Conservation (phyloP, 2,329 filamentous ascomycete genomes). For the Exophiala oligosperma region DNA sequence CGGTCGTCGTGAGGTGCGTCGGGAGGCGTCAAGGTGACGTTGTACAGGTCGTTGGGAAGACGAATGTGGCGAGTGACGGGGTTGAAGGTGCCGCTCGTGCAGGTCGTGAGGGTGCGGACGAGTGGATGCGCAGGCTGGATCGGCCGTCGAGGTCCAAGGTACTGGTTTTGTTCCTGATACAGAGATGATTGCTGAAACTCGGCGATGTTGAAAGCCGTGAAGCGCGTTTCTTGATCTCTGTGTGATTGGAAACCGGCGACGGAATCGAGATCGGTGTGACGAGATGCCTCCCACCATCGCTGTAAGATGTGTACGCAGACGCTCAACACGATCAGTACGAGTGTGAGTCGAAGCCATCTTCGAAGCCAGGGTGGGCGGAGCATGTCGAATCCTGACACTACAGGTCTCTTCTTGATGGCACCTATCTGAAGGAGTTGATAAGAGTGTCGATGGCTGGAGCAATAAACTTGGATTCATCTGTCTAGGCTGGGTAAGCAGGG, state of each 20-base stretch:
- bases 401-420: no score
- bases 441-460: no score
- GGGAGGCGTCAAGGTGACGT: slow-evolving; percentile 37
- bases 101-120: slow-evolving; percentile 25
- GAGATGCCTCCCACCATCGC: neutral
- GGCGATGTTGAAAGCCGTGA: neutral
- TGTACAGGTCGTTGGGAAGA: slow-evolving; percentile 34
- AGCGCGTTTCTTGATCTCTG: neutral
- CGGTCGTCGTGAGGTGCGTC: slow-evolving; percentile 15
- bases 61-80: slow-evolving; percentile 37
- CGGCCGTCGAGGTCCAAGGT: neutral
- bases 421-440: no score
- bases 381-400: slow-evolving; percentile 18
- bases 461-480: no score
- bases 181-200: neutral
- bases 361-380: slow-evolving; percentile 33
- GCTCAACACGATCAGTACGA: slow-evolving; percentile 25
- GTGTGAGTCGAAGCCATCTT: slow-evolving; percentile 28
- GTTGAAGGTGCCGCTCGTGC: slow-evolving; percentile 30
- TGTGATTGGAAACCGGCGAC: neutral
- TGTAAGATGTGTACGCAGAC: slow-evolving; percentile 24
- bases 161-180: neutral
- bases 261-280: neutral
- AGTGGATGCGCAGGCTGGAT: slow-evolving; percentile 18
- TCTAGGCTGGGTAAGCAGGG: neutral